These are phyloP conservation scores for Colletotrichum lentis DNA, from an alignment of 2,329 filamentous ascomycete genomes.

Conservation along the genomic window DNA sequence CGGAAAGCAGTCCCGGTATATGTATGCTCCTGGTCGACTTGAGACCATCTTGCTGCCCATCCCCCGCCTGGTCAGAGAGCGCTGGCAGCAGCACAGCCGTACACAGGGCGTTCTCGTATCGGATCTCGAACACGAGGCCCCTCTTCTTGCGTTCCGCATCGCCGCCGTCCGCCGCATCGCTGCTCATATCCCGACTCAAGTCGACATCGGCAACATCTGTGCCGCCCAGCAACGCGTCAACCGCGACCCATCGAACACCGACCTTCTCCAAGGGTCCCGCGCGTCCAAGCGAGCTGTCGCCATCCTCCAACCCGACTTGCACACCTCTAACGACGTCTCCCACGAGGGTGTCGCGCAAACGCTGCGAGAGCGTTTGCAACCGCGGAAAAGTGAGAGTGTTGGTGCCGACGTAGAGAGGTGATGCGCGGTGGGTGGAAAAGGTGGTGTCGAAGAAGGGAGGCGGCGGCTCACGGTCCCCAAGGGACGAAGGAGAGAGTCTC, in stretches of 20 bases:
- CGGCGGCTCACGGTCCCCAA: slow-evolving; percentile 40
- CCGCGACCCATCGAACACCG: slow-evolving; percentile 56
- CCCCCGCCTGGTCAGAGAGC: slow-evolving; percentile 25
- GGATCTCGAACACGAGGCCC: slow-evolving; percentile 56
- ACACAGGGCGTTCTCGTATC: slow-evolving; percentile 63
- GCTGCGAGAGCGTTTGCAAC: slow-evolving; percentile 55
- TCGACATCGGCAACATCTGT: slow-evolving; percentile 20
- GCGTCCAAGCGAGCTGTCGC: slow-evolving; percentile 50
- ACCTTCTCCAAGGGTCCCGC: slow-evolving; percentile 58
- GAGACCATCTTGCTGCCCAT: neutral
- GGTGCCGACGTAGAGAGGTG: slow-evolving; percentile 60
- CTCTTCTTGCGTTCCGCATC: slow-evolving; percentile 39
- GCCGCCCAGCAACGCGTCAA: slow-evolving; percentile 46
- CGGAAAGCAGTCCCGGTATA: slow-evolving; percentile 16
- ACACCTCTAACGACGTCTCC: slow-evolving; percentile 69
- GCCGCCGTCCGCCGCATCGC: slow-evolving; percentile 16
- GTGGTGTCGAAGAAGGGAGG: slow-evolving; percentile 66
- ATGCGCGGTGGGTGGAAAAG: slow-evolving; percentile 64
- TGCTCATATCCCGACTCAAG: slow-evolving; percentile 22
- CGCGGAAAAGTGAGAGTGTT: slow-evolving; percentile 49
- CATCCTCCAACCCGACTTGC: slow-evolving; percentile 58
- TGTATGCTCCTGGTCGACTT: slow-evolving; percentile 1
- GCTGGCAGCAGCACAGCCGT: slow-evolving; percentile 60
- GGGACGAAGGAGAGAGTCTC: neutral
- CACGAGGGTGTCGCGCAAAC: slow-evolving; percentile 63